Percentiles rank a stretch among this genome's conserved stretches.
phyloP scores from a whole-genome alignment of 345 rosid species.

The Salix udensis region DNA sequence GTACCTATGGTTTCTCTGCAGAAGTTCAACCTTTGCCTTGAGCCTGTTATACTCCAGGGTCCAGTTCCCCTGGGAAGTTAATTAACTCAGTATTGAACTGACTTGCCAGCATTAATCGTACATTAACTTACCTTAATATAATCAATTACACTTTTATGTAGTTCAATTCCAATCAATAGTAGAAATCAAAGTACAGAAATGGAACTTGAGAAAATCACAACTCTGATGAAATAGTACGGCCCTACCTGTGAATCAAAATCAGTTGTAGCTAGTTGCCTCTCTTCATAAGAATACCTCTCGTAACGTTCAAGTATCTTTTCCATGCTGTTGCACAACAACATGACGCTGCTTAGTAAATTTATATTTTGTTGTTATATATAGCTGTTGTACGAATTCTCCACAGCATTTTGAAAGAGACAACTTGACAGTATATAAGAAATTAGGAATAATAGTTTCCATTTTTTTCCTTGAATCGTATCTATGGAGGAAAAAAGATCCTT shows the following conservation, averaged over 20 bases:
- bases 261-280: constrained; percentile 20
- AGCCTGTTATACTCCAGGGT: constrained; percentile 66
- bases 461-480: background rate
- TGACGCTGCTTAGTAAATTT: background rate
- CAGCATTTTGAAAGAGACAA: background rate
- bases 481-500: background rate
- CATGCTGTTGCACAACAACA: constrained; percentile 23
- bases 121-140: background rate
- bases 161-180: background rate
- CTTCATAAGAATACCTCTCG: constrained; percentile 25
- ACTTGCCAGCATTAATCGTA: background rate
- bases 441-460: background rate
- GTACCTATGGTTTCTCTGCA: constrained; percentile 81
- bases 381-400: background rate
- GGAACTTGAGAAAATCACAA: background rate
- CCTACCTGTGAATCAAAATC: constrained; percentile 17
- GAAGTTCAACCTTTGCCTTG: constrained; percentile 79
- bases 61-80: constrained; percentile 59
- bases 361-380: background rate
- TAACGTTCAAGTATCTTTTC: constrained; percentile 35
- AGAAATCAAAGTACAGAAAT: background rate
- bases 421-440: background rate
- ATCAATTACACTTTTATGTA: background rate
- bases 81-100: background rate
- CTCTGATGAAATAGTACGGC: background rate